These are phyloP conservation scores for Amanita thiersii DNA, from an alignment of 768 basidiomycete species.

Conservation along the genomic window DNA sequence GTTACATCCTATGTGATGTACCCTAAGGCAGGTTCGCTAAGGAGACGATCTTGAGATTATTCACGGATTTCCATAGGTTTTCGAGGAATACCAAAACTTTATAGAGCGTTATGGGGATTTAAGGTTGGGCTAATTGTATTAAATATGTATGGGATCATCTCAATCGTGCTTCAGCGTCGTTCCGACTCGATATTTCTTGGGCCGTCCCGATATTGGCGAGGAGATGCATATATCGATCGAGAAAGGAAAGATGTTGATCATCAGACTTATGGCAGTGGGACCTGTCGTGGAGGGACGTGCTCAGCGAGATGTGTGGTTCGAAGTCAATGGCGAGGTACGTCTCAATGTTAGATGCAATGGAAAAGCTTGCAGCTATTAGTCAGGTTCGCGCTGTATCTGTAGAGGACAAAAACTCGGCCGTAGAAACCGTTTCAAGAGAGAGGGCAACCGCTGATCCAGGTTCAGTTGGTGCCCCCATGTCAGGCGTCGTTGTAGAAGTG, in stretches of 20 bases:
- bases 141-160: slow-evolving; percentile 11
- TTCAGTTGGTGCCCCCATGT: slow-evolving; percentile 96
- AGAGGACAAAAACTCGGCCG: slow-evolving; percentile 95
- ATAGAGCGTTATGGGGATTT: slow-evolving; percentile 93
- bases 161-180: slow-evolving; percentile 54
- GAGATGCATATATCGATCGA: slow-evolving; percentile 97
- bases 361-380: slow-evolving; percentile 13
- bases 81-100: slow-evolving; percentile 95
- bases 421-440: slow-evolving; percentile 91
- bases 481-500: slow-evolving; percentile 96
- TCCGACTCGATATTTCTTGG: slow-evolving; percentile 96
- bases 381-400: slow-evolving; percentile 92
- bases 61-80: slow-evolving; percentile 48
- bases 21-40: slow-evolving; percentile 60
- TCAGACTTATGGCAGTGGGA: slow-evolving; percentile 92
- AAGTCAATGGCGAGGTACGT: slow-evolving; percentile 89
- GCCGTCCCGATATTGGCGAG: slow-evolving; percentile 84
- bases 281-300: slow-evolving; percentile 89
- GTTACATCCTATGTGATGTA: slow-evolving; percentile 98
- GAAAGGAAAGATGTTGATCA: slow-evolving; percentile 93
- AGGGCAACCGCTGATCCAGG: slow-evolving; percentile 91
- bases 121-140: slow-evolving; percentile 56
- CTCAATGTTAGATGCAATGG: slow-evolving; percentile 7
- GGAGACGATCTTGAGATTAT: slow-evolving; percentile 3
- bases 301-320: slow-evolving; percentile 96